These are phyloP conservation scores for Trypanosoma theileri DNA, from an alignment of 208 protist species.

Conservation along the genomic window DNA sequence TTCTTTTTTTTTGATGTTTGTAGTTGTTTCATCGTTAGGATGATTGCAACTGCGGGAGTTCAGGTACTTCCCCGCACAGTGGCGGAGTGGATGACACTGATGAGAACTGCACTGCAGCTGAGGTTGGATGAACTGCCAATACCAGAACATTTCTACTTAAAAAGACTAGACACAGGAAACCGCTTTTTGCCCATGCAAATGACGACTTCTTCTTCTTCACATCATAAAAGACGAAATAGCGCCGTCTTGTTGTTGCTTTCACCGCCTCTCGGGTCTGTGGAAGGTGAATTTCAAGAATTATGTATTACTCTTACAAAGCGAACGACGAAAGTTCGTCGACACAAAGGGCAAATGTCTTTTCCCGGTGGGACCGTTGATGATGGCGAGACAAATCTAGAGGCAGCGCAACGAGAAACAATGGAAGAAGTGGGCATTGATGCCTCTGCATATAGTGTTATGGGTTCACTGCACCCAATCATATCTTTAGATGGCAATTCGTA, in stretches of 20 bases:
- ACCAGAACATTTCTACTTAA: slow-evolving; percentile 72
- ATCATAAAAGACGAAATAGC: slow-evolving; percentile 19
- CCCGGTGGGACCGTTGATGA: slow-evolving; percentile 66
- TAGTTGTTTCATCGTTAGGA: slow-evolving; percentile 3
- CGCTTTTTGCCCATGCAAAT: slow-evolving; percentile 43
- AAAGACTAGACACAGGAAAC: slow-evolving; percentile 17
- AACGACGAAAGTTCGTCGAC: slow-evolving; percentile 47
- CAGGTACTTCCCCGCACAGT: slow-evolving; percentile 48
- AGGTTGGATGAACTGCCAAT: slow-evolving; percentile 41
- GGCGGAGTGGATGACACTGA: slow-evolving; percentile 51
- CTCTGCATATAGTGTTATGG: slow-evolving; percentile 48
- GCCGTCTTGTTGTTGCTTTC: slow-evolving; percentile 74
- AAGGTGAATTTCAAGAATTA: slow-evolving; percentile 66
- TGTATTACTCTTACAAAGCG: slow-evolving; percentile 87
- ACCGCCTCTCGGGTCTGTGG: slow-evolving; percentile 27
- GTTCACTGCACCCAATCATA: slow-evolving; percentile 50
- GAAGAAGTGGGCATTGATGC: slow-evolving; percentile 79
- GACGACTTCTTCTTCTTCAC: no score
- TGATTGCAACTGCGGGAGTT: background rate
- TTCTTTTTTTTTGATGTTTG: slow-evolving; percentile 1
- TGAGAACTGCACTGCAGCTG: slow-evolving; percentile 42
- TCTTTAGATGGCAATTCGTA: slow-evolving; percentile 24
- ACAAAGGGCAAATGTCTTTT: slow-evolving; percentile 83
- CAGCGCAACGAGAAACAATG: slow-evolving; percentile 70
- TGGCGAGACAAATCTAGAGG: slow-evolving; percentile 46